These are phyloP conservation scores for Eutrema japonicum DNA, from an alignment of 345 rosid genomes.

Conservation along the genomic window DNA sequence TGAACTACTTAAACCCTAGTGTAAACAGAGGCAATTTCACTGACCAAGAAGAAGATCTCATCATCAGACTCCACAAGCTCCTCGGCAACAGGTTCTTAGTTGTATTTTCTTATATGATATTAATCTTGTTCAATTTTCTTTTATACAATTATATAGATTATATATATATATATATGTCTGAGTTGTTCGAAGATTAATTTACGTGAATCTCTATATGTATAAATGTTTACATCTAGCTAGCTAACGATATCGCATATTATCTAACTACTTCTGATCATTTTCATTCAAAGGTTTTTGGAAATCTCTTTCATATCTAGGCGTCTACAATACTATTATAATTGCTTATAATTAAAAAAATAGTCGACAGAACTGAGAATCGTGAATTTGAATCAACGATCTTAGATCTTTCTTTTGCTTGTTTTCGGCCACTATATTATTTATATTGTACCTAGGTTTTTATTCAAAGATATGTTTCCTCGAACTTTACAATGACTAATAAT, in stretches of 20 bases:
- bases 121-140: no score
- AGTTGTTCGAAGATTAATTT: neutral
- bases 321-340: neutral
- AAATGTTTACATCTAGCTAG: neutral
- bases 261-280: neutral
- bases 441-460: slow-evolving; percentile 5
- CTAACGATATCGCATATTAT: neutral
- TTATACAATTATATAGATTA: slow-evolving; percentile 4
- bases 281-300: neutral
- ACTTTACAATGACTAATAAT: slow-evolving; percentile 16
- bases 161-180: neutral
- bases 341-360: neutral
- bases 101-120: no score
- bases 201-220: slow-evolving; percentile 4
- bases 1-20: slow-evolving; percentile 60
- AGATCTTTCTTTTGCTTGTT: neutral
- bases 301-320: neutral
- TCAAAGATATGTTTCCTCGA: slow-evolving; percentile 24
- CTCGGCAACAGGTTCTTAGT: slow-evolving; percentile 62
- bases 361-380: neutral
- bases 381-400: slow-evolving; percentile 5
- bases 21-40: slow-evolving; percentile 56
- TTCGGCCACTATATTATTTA: neutral
- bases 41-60: slow-evolving; percentile 64
- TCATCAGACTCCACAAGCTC: slow-evolving; percentile 67